These are phyloP conservation scores for Rhizophlyctis rosea DNA, from an alignment of 192 early-diverging fungal species.

Conservation along the genomic window DNA sequence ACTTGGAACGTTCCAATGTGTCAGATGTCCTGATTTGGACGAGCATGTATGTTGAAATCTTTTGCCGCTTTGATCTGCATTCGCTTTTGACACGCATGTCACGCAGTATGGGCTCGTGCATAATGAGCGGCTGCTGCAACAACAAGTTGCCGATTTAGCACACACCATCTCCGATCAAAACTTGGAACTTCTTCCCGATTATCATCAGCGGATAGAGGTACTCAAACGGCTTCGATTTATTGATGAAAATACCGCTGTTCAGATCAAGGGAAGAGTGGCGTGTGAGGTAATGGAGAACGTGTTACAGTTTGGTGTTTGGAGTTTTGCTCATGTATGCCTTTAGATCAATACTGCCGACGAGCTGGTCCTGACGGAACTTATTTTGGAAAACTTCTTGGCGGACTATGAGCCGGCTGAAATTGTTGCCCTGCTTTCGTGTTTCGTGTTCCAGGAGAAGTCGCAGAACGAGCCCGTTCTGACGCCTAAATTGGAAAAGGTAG, in stretches of 20 bases:
- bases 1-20: conserved; percentile 63
- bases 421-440: conserved; percentile 87
- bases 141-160: conserved; percentile 70
- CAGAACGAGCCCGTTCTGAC: conserved; percentile 62
- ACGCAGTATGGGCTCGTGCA: conserved; percentile 53
- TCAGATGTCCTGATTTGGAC: conserved; percentile 70
- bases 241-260: conserved; percentile 80
- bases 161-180: conserved; percentile 86
- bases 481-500: conserved; percentile 55
- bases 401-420: conserved; percentile 90
- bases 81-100: neutral
- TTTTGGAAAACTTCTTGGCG: conserved; percentile 88
- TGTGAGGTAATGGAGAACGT: conserved; percentile 62
- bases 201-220: conserved; percentile 82
- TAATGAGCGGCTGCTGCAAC: conserved; percentile 59
- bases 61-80: neutral
- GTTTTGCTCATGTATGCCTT: neutral
- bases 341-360: conserved; percentile 94
- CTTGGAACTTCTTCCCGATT: conserved; percentile 89
- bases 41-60: conserved; percentile 61
- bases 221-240: conserved; percentile 78
- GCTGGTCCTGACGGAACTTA: conserved; percentile 88
- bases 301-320: neutral
- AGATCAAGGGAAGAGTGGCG: conserved; percentile 93
- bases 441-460: conserved; percentile 93